A percentile compares a stretch with the other conserved stretches of the same genome.
These are phyloP conservation scores for Pestalotiopsis fici DNA, from an alignment of 2,329 filamentous ascomycete species.

Conservation along the genomic window DNA sequence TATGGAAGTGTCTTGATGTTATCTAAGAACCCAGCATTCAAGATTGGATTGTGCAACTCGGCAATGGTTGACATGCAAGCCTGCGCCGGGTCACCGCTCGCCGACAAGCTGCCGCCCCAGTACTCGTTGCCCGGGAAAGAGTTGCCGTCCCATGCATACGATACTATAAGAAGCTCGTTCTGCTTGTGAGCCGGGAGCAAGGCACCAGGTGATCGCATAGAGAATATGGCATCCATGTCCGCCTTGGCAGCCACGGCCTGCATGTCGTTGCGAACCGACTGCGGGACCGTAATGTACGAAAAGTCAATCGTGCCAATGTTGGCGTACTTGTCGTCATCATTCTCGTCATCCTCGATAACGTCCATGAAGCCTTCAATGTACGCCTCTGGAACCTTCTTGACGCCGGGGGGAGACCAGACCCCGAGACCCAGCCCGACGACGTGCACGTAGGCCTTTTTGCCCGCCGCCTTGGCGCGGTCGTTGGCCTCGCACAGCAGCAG, in stretches of 20 bases:
- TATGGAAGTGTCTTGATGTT: slow-evolving; percentile 19
- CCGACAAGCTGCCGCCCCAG: slow-evolving; percentile 22
- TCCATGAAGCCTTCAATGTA: slow-evolving; percentile 23
- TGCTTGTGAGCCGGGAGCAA: slow-evolving; percentile 17
- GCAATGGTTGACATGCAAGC: slow-evolving; percentile 33
- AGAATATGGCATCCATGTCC: slow-evolving; percentile 21
- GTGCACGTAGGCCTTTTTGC: slow-evolving; percentile 27
- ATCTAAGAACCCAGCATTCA: slow-evolving; percentile 26
- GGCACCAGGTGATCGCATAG: slow-evolving; percentile 23
- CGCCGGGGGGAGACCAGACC: slow-evolving; percentile 18
- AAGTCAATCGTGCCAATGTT: slow-evolving; percentile 27
- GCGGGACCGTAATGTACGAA: slow-evolving; percentile 16
- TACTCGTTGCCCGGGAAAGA: slow-evolving; percentile 34
- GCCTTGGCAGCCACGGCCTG: not conserved
- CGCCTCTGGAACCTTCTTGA: slow-evolving; percentile 13
- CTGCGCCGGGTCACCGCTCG: slow-evolving; percentile 31
- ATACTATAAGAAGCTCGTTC: slow-evolving; percentile 27
- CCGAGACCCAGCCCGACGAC: slow-evolving; percentile 33
- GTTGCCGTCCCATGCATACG: slow-evolving; percentile 34
- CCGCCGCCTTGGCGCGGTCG: slow-evolving; percentile 18
- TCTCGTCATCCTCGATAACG: slow-evolving; percentile 13
- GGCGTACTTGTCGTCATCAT: not conserved
- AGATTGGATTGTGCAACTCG: slow-evolving; percentile 32
- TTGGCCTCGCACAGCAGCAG: slow-evolving; percentile 30
- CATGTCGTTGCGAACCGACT: not conserved